Evolutionary conservation across 1,139 yeast genomes (phyloP), one percentile per base, ranked within the genome.

Genomic region (Sugiyamaella neomexicana): DNA sequence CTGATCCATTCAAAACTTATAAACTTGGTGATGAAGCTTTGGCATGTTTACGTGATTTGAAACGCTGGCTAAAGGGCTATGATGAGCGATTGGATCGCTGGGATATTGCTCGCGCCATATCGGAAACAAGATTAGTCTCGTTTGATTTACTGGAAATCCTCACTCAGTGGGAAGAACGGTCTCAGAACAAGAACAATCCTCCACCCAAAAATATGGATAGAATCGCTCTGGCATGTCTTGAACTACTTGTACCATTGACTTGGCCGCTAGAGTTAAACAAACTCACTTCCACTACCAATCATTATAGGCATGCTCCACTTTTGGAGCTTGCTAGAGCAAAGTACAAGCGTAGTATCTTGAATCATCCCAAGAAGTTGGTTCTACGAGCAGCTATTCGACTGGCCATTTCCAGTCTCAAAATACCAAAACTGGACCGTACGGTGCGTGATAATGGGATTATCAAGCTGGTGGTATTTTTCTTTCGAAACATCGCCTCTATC

Each of bases 21-120:
- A 82, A 81, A 60, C 76, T 91, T 2, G 99, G 99, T 9, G 91
- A 86, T 61, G 98, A 93, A 67, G 97, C 97, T 1, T 72, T 88
- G 57, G 91, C 91, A 0, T 89, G 98, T 70, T 73, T 93, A 37
- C 86, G 88, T 63, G 99, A 93, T 72, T 72, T 93, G 58, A 89
- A 89, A 67, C 77, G 87, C 62, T 91, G 98, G 97, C 80, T 93
- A 54, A 82, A 82, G 61, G 78, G 86, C 0, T 93, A 89, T 50
- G 99, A 93, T 68, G 95, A 89, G 57, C 76, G 77, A 42, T 79
- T 80, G 57, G 77, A 79, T 51, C 76, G 83, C 27, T 85, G 82
- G 76, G 90, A 86, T 61, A 97, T 91, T 15, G 96, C 97, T 0
- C 75, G 88, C 48, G 96, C 97, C 0, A 86, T 95, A 61, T 88